A percentile compares a stretch with the other conserved stretches of the same genome.
Conservation (phyloP, 306 rosid genomes). For the Neltuma alba region DNA sequence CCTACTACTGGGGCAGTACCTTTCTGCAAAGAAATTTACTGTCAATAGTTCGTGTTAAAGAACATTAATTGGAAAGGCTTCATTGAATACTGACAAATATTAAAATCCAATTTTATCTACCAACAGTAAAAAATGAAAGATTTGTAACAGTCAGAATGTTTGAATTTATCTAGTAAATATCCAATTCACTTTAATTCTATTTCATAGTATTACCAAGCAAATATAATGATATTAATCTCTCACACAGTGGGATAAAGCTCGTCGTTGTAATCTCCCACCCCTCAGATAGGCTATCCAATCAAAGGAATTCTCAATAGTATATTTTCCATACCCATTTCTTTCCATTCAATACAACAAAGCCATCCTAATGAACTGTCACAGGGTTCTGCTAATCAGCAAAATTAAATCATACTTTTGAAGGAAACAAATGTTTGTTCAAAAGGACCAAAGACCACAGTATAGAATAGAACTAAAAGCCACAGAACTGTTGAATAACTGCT, state of each 20-base stretch:
- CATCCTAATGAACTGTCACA: neutral
- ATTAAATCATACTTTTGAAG: slow-evolving; percentile 7
- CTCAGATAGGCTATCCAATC: neutral
- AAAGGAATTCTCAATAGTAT: neutral
- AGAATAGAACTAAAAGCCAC: neutral
- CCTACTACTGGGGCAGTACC: neutral
- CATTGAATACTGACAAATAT: slow-evolving; percentile 9
- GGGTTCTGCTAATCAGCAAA: neutral
- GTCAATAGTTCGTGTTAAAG: neutral
- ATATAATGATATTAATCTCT: neutral
- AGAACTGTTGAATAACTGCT: neutral
- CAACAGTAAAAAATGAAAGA: slow-evolving; percentile 19
- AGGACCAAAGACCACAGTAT: neutral
- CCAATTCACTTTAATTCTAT: slow-evolving; percentile 8
- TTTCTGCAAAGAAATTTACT: neutral
- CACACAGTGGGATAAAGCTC: neutral
- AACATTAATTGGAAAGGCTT: slow-evolving; percentile 9
- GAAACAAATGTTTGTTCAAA: slow-evolving; percentile 17
- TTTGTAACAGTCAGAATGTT: neutral
- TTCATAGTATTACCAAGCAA: neutral
- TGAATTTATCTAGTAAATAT: neutral
- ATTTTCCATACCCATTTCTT: neutral
- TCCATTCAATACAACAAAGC: neutral
- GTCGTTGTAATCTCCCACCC: neutral
- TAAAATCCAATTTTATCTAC: slow-evolving; percentile 29